phyloP scores from a whole-genome alignment of 2,329 filamentous ascomycete species.

The Diaporthe eres region DNA sequence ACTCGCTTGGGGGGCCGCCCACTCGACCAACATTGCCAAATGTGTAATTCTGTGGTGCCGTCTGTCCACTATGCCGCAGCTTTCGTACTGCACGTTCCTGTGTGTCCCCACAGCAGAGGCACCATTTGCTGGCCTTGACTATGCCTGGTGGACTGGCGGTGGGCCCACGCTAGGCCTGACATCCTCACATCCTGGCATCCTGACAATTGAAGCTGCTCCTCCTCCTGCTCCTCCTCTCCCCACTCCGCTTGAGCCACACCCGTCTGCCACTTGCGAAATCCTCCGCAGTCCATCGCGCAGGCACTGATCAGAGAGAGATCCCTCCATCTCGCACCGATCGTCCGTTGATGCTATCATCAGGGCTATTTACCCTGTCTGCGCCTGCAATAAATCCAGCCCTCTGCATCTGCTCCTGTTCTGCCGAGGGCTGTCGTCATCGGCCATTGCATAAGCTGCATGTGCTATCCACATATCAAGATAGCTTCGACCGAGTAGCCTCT shows the following conservation, averaged over 20 bases:
- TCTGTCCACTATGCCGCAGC: not conserved
- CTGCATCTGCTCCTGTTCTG: not conserved
- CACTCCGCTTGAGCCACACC: slow-evolving; percentile 7
- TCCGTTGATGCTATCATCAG: not conserved
- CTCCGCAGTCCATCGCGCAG: not conserved
- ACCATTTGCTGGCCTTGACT: slow-evolving; percentile 1
- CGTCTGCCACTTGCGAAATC: slow-evolving; percentile 22
- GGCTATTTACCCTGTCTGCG: not conserved
- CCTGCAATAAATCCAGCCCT: not conserved
- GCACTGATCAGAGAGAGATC: not conserved
- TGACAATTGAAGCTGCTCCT: not conserved
- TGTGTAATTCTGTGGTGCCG: not conserved
- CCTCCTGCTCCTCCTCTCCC: not conserved
- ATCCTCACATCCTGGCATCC: slow-evolving; percentile 15
- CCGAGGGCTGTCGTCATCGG: slow-evolving; percentile 12
- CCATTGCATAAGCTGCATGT: not conserved
- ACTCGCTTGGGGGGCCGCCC: not conserved
- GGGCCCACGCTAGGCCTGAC: slow-evolving; percentile 4
- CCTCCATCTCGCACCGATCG: not conserved
- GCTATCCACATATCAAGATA: not conserved
- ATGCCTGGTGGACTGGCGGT: not conserved
- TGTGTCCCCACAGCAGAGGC: not conserved
- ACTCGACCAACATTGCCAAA: slow-evolving; percentile 1
- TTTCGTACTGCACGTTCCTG: slow-evolving; percentile 10
- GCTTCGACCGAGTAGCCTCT: not conserved